Evolutionary conservation across 768 basidiomycete genomes (phyloP).

Genomic region (Amanita inopinata): DNA sequence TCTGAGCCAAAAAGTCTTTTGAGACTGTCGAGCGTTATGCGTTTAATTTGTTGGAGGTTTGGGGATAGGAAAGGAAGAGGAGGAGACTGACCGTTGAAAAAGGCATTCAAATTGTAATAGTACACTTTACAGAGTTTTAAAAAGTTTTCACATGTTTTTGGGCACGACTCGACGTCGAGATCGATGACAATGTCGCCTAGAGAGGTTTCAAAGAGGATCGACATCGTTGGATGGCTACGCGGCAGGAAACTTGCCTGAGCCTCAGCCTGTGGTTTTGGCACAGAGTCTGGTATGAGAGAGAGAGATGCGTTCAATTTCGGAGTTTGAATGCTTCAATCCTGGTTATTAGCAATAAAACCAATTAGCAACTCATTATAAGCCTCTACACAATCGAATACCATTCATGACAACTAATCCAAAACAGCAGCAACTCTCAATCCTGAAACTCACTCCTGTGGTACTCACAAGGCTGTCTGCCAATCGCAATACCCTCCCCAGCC

Average conservation of each 20-base stretch:
- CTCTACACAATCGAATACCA: too few species aligned
- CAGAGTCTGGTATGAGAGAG: too few species aligned
- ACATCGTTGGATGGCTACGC: too few species aligned
- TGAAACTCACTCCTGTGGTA: conserved; percentile 35
- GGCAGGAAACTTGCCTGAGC: too few species aligned
- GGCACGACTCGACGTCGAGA: conserved; percentile 84
- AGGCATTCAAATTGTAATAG: conserved; percentile 94
- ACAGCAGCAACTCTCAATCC: too few species aligned
- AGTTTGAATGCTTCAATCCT: too few species aligned
- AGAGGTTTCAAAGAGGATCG: conserved; percentile 93
- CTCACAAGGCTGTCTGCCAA: conserved; percentile 54
- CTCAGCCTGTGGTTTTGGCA: too few species aligned
- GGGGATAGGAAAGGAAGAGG: conserved; percentile 4
- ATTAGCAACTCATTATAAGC: too few species aligned
- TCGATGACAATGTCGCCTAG: conserved; percentile 96
- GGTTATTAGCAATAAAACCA: too few species aligned
- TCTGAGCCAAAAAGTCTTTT: conserved; percentile 94
- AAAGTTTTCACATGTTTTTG: conserved; percentile 90
- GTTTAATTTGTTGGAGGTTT: background rate
- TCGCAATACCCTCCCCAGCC: conserved; percentile 45
- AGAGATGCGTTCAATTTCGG: too few species aligned
- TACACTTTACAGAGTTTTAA: conserved; percentile 96
- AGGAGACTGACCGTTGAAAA: conserved; percentile 81
- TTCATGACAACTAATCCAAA: too few species aligned
- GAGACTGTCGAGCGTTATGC: conserved; percentile 48